Conservation (phyloP, 192 early-diverging fungal species). For the Phycomyces nitens region DNA sequence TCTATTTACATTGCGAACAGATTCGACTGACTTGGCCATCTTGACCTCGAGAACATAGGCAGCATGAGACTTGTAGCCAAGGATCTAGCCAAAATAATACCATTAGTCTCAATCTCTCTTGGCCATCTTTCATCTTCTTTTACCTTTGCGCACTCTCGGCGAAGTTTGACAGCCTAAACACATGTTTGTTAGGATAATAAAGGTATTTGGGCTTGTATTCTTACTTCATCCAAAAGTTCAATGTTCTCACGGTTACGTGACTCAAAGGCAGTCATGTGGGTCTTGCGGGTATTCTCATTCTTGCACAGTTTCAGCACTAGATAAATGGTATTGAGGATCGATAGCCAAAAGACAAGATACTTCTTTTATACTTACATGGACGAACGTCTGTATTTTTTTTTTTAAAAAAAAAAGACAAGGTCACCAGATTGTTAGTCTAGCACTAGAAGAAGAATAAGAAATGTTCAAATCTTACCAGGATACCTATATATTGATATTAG, state of each 20-base stretch:
- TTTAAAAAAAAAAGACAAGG: no score
- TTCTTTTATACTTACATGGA: constrained; percentile 18
- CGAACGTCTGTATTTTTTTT: constrained; percentile 21
- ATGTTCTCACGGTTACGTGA: constrained; percentile 61
- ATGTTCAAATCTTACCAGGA: constrained; percentile 20
- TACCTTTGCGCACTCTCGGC: constrained; percentile 37
- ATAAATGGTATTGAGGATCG: background rate
- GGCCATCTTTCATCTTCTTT: constrained; percentile 12
- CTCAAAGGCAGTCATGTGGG: constrained; percentile 47
- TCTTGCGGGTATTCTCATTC: constrained; percentile 51
- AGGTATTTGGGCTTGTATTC: background rate
- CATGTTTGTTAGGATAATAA: constrained; percentile 12
- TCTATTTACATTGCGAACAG: constrained; percentile 47
- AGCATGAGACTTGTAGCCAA: constrained; percentile 73
- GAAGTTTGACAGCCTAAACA: constrained; percentile 35
- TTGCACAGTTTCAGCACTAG: constrained; percentile 48
- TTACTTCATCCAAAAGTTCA: constrained; percentile 54
- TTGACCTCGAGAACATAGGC: constrained; percentile 70
- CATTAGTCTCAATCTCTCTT: no score
- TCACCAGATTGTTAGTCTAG: no score
- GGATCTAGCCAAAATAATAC: constrained; percentile 39
- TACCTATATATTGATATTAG: constrained; percentile 3
- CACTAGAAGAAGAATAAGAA: no score
- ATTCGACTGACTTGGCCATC: constrained; percentile 75
- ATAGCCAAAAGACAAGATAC: background rate